These are phyloP conservation scores for Sporothrix variecibatus DNA, from an alignment of 2,329 filamentous ascomycete genomes.

Conservation along the genomic window DNA sequence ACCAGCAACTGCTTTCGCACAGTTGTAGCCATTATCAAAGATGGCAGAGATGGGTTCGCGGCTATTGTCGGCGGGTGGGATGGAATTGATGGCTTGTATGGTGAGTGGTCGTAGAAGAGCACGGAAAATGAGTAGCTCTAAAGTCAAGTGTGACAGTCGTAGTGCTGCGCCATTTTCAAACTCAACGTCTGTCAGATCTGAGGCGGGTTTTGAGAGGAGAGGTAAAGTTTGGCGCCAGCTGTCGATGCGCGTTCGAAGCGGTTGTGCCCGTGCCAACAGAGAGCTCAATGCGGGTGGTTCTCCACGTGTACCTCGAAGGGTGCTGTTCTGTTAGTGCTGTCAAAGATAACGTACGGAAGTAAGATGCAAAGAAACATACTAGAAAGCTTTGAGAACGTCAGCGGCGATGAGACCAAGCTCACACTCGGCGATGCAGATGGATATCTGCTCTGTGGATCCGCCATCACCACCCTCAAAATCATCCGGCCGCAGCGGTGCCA, in stretches of 20 bases:
- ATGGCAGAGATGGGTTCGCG: constrained; percentile 34
- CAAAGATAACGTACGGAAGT: too few species aligned
- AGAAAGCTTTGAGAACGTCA: constrained; percentile 34
- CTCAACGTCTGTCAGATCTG: constrained; percentile 32
- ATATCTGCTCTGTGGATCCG: constrained; percentile 20
- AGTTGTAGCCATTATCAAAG: constrained; percentile 34
- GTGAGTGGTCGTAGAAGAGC: constrained; percentile 34
- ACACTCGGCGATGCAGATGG: constrained; percentile 32
- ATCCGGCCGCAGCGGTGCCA: constrained; percentile 27
- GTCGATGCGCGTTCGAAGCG: constrained; percentile 33
- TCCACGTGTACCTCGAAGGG: constrained; percentile 26
- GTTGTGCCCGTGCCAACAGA: constrained; percentile 33
- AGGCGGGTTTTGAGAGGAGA: constrained; percentile 32
- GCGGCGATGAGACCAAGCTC: constrained; percentile 32
- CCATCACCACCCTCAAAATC: constrained; percentile 31
- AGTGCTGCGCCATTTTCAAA: constrained; percentile 32
- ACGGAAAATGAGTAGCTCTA: constrained; percentile 36
- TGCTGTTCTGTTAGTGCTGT: constrained; percentile 21
- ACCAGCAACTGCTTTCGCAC: constrained; percentile 33
- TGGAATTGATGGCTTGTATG: constrained; percentile 12
- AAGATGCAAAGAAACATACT: constrained; percentile 27
- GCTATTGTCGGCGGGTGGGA: constrained; percentile 21
- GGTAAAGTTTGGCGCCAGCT: constrained; percentile 35
- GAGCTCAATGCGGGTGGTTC: constrained; percentile 20
- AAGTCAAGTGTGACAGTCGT: constrained; percentile 33